phyloP scores from a whole-genome alignment of 805 yeast genomes.

The Kurtzmaniella fragi region DNA sequence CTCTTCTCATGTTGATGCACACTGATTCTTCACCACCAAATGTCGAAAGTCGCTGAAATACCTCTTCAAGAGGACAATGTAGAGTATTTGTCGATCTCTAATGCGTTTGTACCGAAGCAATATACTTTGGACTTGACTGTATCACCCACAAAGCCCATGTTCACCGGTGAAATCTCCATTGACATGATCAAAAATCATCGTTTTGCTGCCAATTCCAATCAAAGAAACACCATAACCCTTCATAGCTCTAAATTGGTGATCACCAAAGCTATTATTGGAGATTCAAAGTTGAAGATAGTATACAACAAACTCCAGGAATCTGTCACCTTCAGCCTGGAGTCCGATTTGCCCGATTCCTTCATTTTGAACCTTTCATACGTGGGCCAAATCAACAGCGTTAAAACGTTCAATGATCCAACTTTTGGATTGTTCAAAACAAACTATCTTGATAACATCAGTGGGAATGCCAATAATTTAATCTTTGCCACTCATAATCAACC shows the following conservation, averaged over 20 bases:
- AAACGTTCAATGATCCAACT: slow-evolving; percentile 53
- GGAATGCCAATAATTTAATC: slow-evolving; percentile 45
- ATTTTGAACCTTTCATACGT: slow-evolving; percentile 33
- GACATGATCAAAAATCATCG: slow-evolving; percentile 21
- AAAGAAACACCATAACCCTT: slow-evolving; percentile 20
- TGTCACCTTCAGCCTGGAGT: slow-evolving; percentile 21
- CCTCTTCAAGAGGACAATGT: too few relatives aligned
- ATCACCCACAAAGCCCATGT: slow-evolving; percentile 43
- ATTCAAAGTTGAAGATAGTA: slow-evolving; percentile 20
- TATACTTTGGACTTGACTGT: slow-evolving; percentile 36
- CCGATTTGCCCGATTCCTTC: slow-evolving; percentile 3
- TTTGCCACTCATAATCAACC: slow-evolving; percentile 76
- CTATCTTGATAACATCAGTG: slow-evolving; percentile 47
- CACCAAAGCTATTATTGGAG: slow-evolving; percentile 23
- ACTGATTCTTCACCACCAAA: too few relatives aligned
- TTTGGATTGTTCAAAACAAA: slow-evolving; percentile 66
- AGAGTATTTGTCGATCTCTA: slow-evolving; percentile 14
- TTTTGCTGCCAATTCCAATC: slow-evolving; percentile 6
- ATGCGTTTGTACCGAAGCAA: slow-evolving; percentile 28
- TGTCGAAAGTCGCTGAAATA: too few relatives aligned
- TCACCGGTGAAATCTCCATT: slow-evolving; percentile 36
- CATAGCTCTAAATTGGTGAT: slow-evolving; percentile 40
- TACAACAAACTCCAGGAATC: slow-evolving; percentile 38
- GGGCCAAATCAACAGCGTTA: slow-evolving; percentile 47
- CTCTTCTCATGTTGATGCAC: too few relatives aligned